These are phyloP conservation scores for Periconia digitata DNA, from an alignment of 2,329 filamentous ascomycete genomes.

Conservation along the genomic window DNA sequence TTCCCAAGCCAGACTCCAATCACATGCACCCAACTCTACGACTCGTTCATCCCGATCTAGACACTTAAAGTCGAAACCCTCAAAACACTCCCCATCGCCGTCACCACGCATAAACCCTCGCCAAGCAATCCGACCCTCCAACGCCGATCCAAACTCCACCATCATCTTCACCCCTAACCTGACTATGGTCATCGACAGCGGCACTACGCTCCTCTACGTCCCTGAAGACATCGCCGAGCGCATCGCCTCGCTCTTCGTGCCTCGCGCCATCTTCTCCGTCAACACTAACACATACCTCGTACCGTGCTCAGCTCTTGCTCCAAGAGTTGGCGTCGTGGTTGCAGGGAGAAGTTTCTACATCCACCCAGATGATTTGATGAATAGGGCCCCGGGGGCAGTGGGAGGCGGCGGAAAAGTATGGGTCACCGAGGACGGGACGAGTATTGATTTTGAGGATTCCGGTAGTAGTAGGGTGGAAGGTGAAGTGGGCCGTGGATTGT, in stretches of 20 bases:
- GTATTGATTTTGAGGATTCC: neutral
- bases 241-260: conserved; percentile 22
- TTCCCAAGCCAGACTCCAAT: neutral
- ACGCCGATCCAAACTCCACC: neutral
- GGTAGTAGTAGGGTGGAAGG: neutral
- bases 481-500: conserved; percentile 7
- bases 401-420: conserved; percentile 5
- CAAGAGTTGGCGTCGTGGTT: conserved; percentile 21
- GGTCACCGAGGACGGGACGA: neutral
- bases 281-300: conserved; percentile 14
- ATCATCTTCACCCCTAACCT: neutral
- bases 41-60: neutral
- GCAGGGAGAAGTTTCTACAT: conserved; percentile 18
- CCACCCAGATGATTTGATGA: conserved; percentile 21
- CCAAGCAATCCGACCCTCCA: neutral
- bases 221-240: conserved; percentile 18
- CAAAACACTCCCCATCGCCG: neutral
- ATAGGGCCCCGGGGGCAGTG: conserved; percentile 11
- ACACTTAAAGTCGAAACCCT: neutral
- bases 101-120: neutral
- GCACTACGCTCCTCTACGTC: conserved; percentile 26
- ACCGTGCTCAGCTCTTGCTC: conserved; percentile 15
- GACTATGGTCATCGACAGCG: conserved; percentile 28
- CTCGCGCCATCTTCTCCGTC: conserved; percentile 15
- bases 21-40: neutral